Evolutionary conservation across 1,139 yeast species (phyloP), one percentile per base, ranked within the genome.

Genomic region (Saccharomyces hybrid): DNA sequence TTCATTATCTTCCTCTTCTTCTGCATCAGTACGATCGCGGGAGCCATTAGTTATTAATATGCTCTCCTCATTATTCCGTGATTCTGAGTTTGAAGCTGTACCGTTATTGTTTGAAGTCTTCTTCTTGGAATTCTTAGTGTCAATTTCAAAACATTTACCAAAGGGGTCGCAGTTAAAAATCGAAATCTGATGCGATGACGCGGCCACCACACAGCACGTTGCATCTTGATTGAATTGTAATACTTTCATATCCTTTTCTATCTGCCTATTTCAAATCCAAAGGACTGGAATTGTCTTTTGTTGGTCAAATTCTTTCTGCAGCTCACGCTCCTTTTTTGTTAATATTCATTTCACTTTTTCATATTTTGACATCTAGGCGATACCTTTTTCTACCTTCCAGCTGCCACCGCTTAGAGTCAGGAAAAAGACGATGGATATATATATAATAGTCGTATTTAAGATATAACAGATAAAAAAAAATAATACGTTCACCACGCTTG

Each of bases 121-220:
- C 13, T 47, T 48, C n/a, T 46, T 50, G 23, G 48, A 52, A 27
- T 51, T 50, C 31, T 59, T 51, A 47, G 57, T 57, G 50, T 65
- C 61, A 27, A 65, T 56, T 50, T 67, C 69, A 53, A 66, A 68
- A 52, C 70, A 67, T 50, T 64, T 64, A 2, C 71, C 71, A 57
- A 68, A 68, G 14, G 71, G 71, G 49, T 68, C 71, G 56, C 71
- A 67, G 49, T 68, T 68, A 53, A 65, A 68, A 8, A 68, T 64
- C 32, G 61, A 57, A 16, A 67, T 54, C 11, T 56, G 50, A 42
- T 57, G 57, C 8, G 57, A 52, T 7, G 60, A 54, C 9, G 64
- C 55, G 20, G 59, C 59, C 1, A 62, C 62, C 11, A 66, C 69
- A 59, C 68, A 65, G 47, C 70, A 65, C 4, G 69, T 62, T 1